phyloP scores from a whole-genome alignment of 2,329 filamentous ascomycete species.

The Fusarium paranaense region DNA sequence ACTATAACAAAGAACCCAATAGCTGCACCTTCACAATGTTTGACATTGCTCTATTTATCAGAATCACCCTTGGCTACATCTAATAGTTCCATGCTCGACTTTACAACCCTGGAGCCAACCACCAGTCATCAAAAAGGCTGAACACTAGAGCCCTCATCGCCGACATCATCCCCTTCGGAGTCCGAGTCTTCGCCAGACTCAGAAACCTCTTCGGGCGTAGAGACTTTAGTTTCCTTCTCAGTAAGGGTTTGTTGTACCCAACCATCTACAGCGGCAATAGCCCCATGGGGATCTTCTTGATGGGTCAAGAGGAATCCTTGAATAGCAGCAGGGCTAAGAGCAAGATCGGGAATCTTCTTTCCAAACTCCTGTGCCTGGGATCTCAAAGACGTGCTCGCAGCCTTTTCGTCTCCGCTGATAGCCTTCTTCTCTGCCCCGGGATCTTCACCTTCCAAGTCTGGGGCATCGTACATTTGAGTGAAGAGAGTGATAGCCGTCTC shows the following conservation, averaged over 20 bases:
- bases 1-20: too few relatives aligned
- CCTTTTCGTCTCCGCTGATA: neutral
- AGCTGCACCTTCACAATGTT: neutral
- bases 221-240: neutral
- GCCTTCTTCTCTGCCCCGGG: neutral
- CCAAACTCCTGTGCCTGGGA: conserved; percentile 14
- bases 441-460: neutral
- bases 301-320: conserved; percentile 31
- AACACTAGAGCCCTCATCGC: neutral
- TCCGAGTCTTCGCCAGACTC: neutral
- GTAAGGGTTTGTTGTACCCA: neutral
- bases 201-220: neutral
- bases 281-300: conserved; percentile 17
- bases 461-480: conserved; percentile 14
- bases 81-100: neutral
- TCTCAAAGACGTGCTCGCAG: neutral
- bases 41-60: neutral
- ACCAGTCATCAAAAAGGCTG: neutral
- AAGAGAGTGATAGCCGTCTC: conserved; percentile 13
- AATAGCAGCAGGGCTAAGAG: conserved; percentile 31
- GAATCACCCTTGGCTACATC: neutral
- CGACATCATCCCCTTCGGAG: neutral
- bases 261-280: conserved; percentile 1
- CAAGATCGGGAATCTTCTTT: conserved; percentile 9
- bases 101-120: neutral